Conservation (phyloP, 345 rosid species). For the Kernera saxatilis region DNA sequence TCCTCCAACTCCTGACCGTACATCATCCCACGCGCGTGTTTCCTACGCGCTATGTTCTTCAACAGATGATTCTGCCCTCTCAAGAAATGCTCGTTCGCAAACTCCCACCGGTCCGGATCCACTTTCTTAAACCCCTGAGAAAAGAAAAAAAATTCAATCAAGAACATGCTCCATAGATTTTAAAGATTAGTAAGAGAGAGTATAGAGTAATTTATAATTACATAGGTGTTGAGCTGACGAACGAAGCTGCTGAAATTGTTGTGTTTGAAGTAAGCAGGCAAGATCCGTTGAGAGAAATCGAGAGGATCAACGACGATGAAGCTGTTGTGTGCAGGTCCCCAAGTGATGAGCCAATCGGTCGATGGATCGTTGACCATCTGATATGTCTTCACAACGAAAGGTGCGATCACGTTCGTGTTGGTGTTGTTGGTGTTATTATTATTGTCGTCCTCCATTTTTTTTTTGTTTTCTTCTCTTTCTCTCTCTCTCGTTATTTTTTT, state of each 20-base stretch:
- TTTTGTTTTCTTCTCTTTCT: slow-evolving; percentile 15
- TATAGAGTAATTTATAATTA: slow-evolving; percentile 12
- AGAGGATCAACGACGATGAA: slow-evolving; percentile 82
- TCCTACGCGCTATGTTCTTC: slow-evolving; percentile 66
- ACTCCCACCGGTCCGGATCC: slow-evolving; percentile 95
- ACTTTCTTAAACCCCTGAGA: slow-evolving; percentile 82
- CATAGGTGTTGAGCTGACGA: slow-evolving; percentile 93
- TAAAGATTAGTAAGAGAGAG: not conserved
- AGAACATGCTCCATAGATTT: no score
- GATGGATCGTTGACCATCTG: slow-evolving; percentile 86
- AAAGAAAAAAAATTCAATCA: no score
- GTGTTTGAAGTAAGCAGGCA: slow-evolving; percentile 94
- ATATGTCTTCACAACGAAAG: slow-evolving; percentile 82
- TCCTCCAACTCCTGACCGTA: slow-evolving; percentile 43
- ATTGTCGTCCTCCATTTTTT: slow-evolving; percentile 40
- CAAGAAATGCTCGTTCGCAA: slow-evolving; percentile 82
- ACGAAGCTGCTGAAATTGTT: slow-evolving; percentile 95
- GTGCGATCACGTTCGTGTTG: slow-evolving; percentile 45
- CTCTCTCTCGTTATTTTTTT: not conserved
- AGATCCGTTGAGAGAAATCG: slow-evolving; percentile 68
- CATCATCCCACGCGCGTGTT: slow-evolving; percentile 44
- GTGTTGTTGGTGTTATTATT: not conserved
- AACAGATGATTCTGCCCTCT: slow-evolving; percentile 78
- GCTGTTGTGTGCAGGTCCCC: slow-evolving; percentile 80
- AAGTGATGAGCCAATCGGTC: slow-evolving; percentile 69